Conservation (phyloP, 352 stramenopile species). For the Elongisporangium senticosum region DNA sequence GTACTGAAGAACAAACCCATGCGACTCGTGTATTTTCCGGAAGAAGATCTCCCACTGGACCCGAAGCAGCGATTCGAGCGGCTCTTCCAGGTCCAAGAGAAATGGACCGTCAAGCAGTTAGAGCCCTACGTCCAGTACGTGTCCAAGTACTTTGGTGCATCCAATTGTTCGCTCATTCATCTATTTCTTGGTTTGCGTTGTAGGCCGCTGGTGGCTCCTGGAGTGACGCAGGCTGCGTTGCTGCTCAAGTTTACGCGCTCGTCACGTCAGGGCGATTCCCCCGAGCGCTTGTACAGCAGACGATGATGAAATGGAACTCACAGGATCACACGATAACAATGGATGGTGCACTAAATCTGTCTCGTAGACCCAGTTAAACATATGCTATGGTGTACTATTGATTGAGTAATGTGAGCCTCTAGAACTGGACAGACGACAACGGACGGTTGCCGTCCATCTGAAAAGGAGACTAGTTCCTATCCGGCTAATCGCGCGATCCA, state of each 20-base stretch:
- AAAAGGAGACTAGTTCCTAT: slow-evolving; percentile 6
- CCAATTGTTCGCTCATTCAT: slow-evolving; percentile 5
- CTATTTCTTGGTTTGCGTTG: not conserved
- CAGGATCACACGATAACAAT: too few species aligned
- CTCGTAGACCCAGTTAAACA: too few species aligned
- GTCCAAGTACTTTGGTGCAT: not conserved
- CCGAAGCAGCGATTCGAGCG: slow-evolving; percentile 72
- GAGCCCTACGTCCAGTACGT: slow-evolving; percentile 80
- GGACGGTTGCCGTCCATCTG: slow-evolving; percentile 1
- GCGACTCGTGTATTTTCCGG: slow-evolving; percentile 60
- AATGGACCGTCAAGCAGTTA: slow-evolving; percentile 76
- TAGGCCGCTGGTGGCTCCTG: slow-evolving; percentile 57
- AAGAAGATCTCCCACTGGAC: slow-evolving; percentile 58
- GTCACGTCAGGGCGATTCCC: slow-evolving; percentile 65
- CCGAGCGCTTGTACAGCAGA: slow-evolving; percentile 68
- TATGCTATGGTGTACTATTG: not conserved
- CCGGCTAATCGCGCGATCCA: not conserved
- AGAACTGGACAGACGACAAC: slow-evolving; percentile 4
- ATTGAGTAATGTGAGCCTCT: not conserved
- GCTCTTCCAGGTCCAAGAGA: slow-evolving; percentile 76
- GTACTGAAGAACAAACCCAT: slow-evolving; percentile 29
- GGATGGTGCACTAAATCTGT: too few species aligned
- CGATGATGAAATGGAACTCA: not conserved
- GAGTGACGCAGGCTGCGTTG: slow-evolving; percentile 67
- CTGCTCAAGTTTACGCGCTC: slow-evolving; percentile 79